These are phyloP conservation scores for Puya raimondii DNA, from an alignment of 176 grass and related monocot genomes.

Conservation along the genomic window DNA sequence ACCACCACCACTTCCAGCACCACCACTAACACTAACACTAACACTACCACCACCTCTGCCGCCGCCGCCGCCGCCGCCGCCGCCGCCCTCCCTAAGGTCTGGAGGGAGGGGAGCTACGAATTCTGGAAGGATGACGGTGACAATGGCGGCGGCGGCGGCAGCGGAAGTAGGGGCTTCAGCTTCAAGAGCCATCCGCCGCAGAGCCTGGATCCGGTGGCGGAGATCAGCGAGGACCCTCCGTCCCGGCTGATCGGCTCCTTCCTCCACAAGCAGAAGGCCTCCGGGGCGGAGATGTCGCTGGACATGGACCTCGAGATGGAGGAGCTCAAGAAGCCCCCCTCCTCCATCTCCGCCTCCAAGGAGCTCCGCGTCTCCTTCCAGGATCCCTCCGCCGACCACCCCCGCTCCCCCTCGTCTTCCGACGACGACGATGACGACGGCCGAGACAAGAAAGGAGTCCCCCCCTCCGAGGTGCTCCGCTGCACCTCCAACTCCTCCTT, in stretches of 20 bases:
- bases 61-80: constrained; percentile 2
- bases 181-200: constrained; percentile 35
- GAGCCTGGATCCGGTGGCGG: constrained; percentile 12
- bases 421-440: constrained; percentile 7
- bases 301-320: constrained; percentile 70
- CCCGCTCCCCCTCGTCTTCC: constrained; percentile 15
- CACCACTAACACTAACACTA: no score
- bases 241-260: constrained; percentile 64
- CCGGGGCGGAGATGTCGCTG: constrained; percentile 44
- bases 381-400: not conserved
- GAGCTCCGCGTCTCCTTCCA: constrained; percentile 69
- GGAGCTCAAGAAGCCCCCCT: constrained; percentile 28
- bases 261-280: constrained; percentile 49
- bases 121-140: constrained; percentile 24
- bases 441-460: not conserved
- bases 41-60: no score
- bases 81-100: constrained; percentile 29
- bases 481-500: constrained; percentile 59
- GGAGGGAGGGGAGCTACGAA: constrained; percentile 36
- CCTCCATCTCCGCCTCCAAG: constrained; percentile 23
- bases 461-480: constrained; percentile 40
- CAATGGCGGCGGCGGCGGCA: not conserved
- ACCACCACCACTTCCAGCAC: not conserved
- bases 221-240: constrained; percentile 56
- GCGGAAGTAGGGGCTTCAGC: constrained; percentile 34